Evolutionary conservation across 1,139 yeast genomes (phyloP).

Genomic region (Nadsonia starkeyi-henricii): DNA sequence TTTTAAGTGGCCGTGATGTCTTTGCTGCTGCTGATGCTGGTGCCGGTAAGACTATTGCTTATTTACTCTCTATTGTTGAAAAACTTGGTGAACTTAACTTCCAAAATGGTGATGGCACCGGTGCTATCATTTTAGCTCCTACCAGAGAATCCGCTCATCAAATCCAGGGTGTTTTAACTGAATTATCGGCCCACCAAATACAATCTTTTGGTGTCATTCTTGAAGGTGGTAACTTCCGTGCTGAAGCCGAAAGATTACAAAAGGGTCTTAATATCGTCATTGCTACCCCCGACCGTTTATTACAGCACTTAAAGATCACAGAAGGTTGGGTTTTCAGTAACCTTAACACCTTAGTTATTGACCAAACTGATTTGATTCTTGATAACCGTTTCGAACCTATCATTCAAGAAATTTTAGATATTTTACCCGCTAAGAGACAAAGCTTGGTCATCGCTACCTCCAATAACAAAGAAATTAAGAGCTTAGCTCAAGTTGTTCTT

Average conservation of each 20-base stretch:
- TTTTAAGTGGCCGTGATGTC: constrained; percentile 88
- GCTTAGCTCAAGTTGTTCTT: constrained; percentile 87
- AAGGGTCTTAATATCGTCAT: constrained; percentile 88
- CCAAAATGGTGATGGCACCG: constrained; percentile 87
- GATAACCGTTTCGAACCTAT: constrained; percentile 98
- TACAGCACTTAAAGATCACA: constrained; percentile 93
- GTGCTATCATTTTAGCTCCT: constrained; percentile 76
- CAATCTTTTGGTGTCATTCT: constrained; percentile 93
- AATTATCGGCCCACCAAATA: constrained; percentile 76
- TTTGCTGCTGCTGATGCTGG: constrained; percentile 98
- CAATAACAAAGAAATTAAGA: constrained; percentile 96
- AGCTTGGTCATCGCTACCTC: constrained; percentile 96
- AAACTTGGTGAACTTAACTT: constrained; percentile 73
- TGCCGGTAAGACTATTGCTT: constrained; percentile 93
- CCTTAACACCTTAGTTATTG: constrained; percentile 82
- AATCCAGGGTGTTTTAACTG: constrained; percentile 91
- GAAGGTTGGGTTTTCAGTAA: constrained; percentile 88
- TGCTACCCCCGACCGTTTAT: constrained; percentile 93
- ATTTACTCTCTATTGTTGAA: constrained; percentile 87
- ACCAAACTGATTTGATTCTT: constrained; percentile 91
- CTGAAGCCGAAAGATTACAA: constrained; percentile 83
- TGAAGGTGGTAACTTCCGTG: constrained; percentile 96
- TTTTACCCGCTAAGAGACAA: constrained; percentile 87
- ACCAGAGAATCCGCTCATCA: constrained; percentile 90
- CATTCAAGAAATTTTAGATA: constrained; percentile 90